Conservation (phyloP, 2,329 filamentous ascomycete genomes). For the Cercospora zeae-maydis region DNA sequence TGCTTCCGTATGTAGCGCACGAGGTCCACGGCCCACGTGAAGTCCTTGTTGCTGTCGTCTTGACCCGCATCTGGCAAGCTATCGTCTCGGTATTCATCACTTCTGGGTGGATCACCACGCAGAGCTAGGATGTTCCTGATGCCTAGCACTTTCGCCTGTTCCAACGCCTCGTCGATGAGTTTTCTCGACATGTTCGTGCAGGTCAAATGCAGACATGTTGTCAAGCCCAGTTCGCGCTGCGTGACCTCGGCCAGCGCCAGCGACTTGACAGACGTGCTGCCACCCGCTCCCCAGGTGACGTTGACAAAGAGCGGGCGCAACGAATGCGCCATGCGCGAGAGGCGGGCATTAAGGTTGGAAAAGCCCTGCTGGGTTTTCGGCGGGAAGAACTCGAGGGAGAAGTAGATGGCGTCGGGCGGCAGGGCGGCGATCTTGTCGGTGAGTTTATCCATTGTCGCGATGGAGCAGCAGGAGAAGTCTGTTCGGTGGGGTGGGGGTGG, state of each 20-base stretch:
- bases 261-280: slow-evolving; percentile 84
- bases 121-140: slow-evolving; percentile 92
- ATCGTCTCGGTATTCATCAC: slow-evolving; percentile 77
- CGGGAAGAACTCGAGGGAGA: slow-evolving; percentile 98
- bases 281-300: slow-evolving; percentile 96
- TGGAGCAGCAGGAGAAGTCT: slow-evolving; percentile 12
- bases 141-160: slow-evolving; percentile 84
- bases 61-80: slow-evolving; percentile 55
- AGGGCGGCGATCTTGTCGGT: slow-evolving; percentile 89
- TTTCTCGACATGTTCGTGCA: slow-evolving; percentile 95
- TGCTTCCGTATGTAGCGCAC: slow-evolving; percentile 82
- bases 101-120: slow-evolving; percentile 83
- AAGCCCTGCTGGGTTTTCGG: slow-evolving; percentile 96
- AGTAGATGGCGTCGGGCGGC: slow-evolving; percentile 76
- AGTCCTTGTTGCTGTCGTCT: slow-evolving; percentile 67
- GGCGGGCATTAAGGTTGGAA: slow-evolving; percentile 84
- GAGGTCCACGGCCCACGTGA: slow-evolving; percentile 83
- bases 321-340: slow-evolving; percentile 91
- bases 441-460: slow-evolving; percentile 53
- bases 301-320: slow-evolving; percentile 92
- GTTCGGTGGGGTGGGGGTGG: slow-evolving; percentile 6
- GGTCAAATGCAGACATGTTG: slow-evolving; percentile 91
- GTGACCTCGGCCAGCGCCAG: slow-evolving; percentile 93
- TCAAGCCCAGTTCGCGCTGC: slow-evolving; percentile 85
- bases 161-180: slow-evolving; percentile 81